Evolutionary conservation across 148 eudicot species (phyloP).

Genomic region (Selenicereus undatus): DNA sequence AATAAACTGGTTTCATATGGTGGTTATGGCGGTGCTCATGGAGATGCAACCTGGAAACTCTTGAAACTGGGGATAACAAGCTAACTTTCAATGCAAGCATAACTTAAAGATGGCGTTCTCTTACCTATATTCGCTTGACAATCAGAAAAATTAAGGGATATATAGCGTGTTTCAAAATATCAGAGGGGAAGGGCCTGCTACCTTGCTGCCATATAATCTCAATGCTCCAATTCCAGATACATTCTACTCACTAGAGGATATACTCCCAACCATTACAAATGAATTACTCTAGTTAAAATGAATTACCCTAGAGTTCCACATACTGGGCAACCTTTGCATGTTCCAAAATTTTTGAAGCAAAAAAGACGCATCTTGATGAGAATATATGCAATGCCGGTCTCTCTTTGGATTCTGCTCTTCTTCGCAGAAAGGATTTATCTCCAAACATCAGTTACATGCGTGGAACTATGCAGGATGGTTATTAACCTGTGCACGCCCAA

Average conservation of each 20-base stretch:
- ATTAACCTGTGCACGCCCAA: slow-evolving; percentile 37
- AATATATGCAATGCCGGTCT: slow-evolving; percentile 13
- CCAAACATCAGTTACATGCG: background rate
- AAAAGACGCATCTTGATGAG: slow-evolving; percentile 12
- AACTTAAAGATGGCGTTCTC: too few species aligned
- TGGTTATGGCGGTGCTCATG: too few species aligned
- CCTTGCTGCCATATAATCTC: slow-evolving; percentile 9
- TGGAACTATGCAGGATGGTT: slow-evolving; percentile 10
- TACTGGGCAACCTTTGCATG: slow-evolving; percentile 18
- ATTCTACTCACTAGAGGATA: background rate
- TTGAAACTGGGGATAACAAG: too few species aligned
- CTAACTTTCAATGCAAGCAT: too few species aligned
- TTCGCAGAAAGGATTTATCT: background rate
- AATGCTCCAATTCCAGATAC: slow-evolving; percentile 10
- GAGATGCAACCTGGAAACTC: too few species aligned
- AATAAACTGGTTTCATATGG: too few species aligned
- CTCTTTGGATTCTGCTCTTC: slow-evolving; percentile 17
- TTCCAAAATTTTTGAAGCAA: slow-evolving; percentile 6
- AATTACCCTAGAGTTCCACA: slow-evolving; percentile 25
- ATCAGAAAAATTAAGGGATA: too few species aligned
- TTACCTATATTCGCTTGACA: too few species aligned
- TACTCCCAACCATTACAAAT: slow-evolving; percentile 18
- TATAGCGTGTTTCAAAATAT: too few species aligned
- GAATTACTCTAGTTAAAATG: slow-evolving; percentile 26
- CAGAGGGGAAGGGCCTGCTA: background rate